Percentiles rank a stretch among this genome's conserved stretches.
These are phyloP conservation scores for Pichia eremophila DNA, from an alignment of 805 yeast genomes.

Conservation along the genomic window DNA sequence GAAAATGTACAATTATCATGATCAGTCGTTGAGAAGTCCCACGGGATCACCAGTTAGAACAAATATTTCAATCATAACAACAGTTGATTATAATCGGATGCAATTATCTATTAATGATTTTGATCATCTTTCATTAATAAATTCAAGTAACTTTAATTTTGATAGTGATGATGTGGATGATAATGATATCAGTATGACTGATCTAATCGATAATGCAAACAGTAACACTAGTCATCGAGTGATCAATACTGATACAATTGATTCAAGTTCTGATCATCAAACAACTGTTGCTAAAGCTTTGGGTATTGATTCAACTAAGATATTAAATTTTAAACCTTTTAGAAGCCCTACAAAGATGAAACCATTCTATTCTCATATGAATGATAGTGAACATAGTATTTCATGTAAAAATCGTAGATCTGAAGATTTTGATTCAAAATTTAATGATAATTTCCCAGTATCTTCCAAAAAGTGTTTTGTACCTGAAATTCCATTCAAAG, in stretches of 20 bases:
- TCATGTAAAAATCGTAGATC: background rate
- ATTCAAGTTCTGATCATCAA: constrained; percentile 17
- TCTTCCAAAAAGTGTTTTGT: constrained; percentile 1
- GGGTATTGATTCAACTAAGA: constrained; percentile 35
- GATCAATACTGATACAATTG: background rate
- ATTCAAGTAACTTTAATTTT: too few relatives aligned
- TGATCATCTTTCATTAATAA: too few relatives aligned
- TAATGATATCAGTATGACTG: background rate
- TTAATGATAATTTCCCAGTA: background rate
- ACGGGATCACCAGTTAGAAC: background rate
- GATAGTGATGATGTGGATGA: background rate
- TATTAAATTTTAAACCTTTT: constrained; percentile 28
- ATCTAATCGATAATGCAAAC: background rate
- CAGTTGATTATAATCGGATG: background rate
- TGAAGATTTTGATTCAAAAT: background rate
- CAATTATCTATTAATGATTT: background rate
- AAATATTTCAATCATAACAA: background rate
- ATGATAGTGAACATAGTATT: background rate
- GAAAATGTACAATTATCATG: constrained; percentile 1
- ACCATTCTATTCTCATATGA: background rate
- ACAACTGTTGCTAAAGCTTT: constrained; percentile 42
- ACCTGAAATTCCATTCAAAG: constrained; percentile 37
- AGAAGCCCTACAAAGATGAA: constrained; percentile 9
- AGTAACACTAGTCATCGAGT: background rate
- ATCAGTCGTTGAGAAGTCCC: background rate